These are phyloP conservation scores for Rhizopogon rudus DNA, from an alignment of 768 basidiomycete species.

Conservation along the genomic window DNA sequence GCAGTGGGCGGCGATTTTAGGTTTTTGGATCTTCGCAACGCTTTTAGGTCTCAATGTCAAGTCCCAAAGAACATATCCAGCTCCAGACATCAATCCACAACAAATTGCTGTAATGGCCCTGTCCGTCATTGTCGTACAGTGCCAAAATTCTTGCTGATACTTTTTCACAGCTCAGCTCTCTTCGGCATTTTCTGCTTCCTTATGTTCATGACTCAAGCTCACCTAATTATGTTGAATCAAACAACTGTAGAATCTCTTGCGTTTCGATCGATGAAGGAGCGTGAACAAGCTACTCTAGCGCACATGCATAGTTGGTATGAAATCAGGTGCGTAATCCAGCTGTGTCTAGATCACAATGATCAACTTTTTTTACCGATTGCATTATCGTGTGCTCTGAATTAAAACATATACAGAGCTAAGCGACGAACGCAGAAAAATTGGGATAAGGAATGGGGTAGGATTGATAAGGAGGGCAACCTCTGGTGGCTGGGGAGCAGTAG, in stretches of 20 bases:
- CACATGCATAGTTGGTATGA: constrained; percentile 52
- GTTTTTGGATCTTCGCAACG: constrained; percentile 58
- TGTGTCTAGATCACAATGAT: background rate
- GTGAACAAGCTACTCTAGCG: constrained; percentile 49
- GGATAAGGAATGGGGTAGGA: constrained; percentile 79
- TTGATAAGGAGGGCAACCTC: constrained; percentile 72
- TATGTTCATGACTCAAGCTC: constrained; percentile 54
- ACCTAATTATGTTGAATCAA: constrained; percentile 55
- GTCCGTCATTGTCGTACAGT: constrained; percentile 39
- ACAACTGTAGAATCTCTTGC: constrained; percentile 80
- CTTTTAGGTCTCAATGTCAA: constrained; percentile 49
- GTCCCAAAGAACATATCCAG: constrained; percentile 13
- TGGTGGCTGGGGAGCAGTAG: constrained; percentile 74
- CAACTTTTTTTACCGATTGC: background rate
- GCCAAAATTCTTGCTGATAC: constrained; percentile 7
- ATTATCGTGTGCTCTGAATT: background rate
- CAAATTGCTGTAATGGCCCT: constrained; percentile 68
- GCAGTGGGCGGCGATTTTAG: constrained; percentile 55
- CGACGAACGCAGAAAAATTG: constrained; percentile 43
- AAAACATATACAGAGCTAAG: constrained; percentile 40
- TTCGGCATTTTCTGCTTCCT: constrained; percentile 67
- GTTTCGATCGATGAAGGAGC: constrained; percentile 54
- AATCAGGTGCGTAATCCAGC: constrained; percentile 38
- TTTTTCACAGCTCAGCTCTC: constrained; percentile 48
- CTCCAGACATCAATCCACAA: constrained; percentile 51